phyloP scores from a whole-genome alignment of 1,284 basidiomycete species.

The Phenoliferia sp. region DNA sequence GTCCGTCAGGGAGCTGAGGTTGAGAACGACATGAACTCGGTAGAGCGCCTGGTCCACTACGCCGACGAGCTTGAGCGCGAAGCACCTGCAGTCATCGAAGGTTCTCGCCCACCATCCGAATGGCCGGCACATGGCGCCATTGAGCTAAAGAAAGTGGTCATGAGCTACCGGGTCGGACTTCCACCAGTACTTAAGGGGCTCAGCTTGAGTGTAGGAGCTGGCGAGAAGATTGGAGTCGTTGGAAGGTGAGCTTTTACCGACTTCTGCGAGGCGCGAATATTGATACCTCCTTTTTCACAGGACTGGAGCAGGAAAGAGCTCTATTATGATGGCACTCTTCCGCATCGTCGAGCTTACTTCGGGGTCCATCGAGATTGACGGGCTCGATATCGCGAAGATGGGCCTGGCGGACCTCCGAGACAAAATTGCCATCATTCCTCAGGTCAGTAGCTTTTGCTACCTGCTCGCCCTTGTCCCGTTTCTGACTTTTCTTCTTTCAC shows the following conservation, averaged over 20 bases:
- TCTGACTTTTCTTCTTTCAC: background rate
- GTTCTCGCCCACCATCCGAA: constrained; percentile 53
- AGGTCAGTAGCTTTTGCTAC: background rate
- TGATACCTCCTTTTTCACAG: constrained; percentile 3
- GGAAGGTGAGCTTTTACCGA: constrained; percentile 51
- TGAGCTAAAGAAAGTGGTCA: constrained; percentile 42
- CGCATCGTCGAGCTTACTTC: constrained; percentile 36
- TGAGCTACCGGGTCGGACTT: constrained; percentile 49
- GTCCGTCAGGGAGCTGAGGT: constrained; percentile 63
- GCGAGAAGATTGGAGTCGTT: constrained; percentile 54
- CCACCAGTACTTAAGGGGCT: constrained; percentile 50
- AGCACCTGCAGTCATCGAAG: constrained; percentile 60
- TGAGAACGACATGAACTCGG: constrained; percentile 87
- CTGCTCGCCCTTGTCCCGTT: background rate
- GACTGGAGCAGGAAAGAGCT: constrained; percentile 59
- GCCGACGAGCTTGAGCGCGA: constrained; percentile 58
- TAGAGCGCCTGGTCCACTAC: constrained; percentile 60
- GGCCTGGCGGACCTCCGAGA: constrained; percentile 47
- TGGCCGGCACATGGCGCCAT: constrained; percentile 42
- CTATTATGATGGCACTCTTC: constrained; percentile 65
- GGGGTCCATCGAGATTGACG: constrained; percentile 39
- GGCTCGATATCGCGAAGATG: constrained; percentile 51
- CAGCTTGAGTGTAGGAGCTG: constrained; percentile 42
- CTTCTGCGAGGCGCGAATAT: background rate
- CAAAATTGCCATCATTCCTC: constrained; percentile 62